Evolutionary conservation across 2,329 filamentous ascomycete genomes (phyloP).

Genomic region (Sporothrix euskadiensis): DNA sequence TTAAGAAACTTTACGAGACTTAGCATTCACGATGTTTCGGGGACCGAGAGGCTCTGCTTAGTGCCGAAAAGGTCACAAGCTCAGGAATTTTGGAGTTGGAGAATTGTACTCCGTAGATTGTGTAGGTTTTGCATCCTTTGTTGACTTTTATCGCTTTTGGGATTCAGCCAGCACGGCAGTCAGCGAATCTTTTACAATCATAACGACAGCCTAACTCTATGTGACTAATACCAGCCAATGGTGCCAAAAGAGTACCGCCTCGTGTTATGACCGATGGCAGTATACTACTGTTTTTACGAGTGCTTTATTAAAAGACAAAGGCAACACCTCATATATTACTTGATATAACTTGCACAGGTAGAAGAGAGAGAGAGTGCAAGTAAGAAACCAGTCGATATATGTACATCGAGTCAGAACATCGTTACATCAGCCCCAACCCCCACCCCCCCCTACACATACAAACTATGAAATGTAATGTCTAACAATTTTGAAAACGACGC

Average conservation of each 20-base stretch:
- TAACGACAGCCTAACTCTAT: neutral
- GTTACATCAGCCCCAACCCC: neutral
- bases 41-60: neutral
- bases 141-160: neutral
- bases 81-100: neutral
- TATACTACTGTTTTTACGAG: neutral
- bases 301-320: neutral
- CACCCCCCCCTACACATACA: neutral
- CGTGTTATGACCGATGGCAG: neutral
- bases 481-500: neutral
- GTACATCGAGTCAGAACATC: too few species aligned
- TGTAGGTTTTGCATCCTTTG: neutral
- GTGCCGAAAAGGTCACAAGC: neutral
- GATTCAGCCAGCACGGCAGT: neutral
- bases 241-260: neutral
- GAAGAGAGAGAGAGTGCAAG: neutral
- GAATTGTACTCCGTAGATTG: neutral
- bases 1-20: neutral
- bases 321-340: neutral
- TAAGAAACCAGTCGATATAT: too few species aligned
- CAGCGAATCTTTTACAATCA: neutral
- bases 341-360: neutral
- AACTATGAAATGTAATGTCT: neutral
- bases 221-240: neutral
- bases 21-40: neutral